Conservation (phyloP, 441 rosid genomes). For the Theobroma grandiflorum region DNA sequence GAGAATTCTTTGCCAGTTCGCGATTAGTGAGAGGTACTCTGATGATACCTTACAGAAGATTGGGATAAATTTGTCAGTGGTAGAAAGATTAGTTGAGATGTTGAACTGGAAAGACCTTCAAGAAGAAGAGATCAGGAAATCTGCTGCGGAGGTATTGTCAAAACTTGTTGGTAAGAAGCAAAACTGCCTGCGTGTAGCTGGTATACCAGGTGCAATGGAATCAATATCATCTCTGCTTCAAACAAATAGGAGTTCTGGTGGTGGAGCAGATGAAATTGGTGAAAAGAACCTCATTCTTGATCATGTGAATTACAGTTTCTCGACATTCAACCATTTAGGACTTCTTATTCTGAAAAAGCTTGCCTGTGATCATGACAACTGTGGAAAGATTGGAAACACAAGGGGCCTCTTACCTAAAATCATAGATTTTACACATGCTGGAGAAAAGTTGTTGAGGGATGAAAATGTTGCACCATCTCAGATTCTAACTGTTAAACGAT, state of each 20-base stretch:
- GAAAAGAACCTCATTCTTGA: constrained; percentile 63
- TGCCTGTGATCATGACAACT: constrained; percentile 87
- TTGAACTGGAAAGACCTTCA: constrained; percentile 90
- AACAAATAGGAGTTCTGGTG: constrained; percentile 54
- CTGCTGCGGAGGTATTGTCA: constrained; percentile 83
- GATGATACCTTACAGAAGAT: constrained; percentile 88
- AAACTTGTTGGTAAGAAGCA: constrained; percentile 85
- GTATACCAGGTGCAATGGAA: constrained; percentile 94
- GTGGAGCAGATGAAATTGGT: constrained; percentile 78
- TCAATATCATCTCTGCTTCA: constrained; percentile 91
- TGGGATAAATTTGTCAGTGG: constrained; percentile 64
- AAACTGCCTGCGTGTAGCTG: constrained; percentile 80
- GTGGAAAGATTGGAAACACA: constrained; percentile 93
- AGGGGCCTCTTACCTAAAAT: constrained; percentile 90
- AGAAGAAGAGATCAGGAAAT: constrained; percentile 83
- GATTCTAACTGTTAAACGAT: constrained; percentile 72
- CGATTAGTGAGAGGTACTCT: constrained; percentile 52
- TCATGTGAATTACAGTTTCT: constrained; percentile 59
- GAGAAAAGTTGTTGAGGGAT: constrained; percentile 59
- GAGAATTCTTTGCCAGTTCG: constrained; percentile 71
- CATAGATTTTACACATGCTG: constrained; percentile 76
- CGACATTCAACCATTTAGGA: constrained; percentile 86
- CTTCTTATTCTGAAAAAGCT: constrained; percentile 81
- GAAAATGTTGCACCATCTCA: constrained; percentile 56
- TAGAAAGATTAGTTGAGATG: constrained; percentile 90